These are phyloP conservation scores for Zygoascus meyerae DNA, from an alignment of 1,139 yeast species.

Conservation along the genomic window DNA sequence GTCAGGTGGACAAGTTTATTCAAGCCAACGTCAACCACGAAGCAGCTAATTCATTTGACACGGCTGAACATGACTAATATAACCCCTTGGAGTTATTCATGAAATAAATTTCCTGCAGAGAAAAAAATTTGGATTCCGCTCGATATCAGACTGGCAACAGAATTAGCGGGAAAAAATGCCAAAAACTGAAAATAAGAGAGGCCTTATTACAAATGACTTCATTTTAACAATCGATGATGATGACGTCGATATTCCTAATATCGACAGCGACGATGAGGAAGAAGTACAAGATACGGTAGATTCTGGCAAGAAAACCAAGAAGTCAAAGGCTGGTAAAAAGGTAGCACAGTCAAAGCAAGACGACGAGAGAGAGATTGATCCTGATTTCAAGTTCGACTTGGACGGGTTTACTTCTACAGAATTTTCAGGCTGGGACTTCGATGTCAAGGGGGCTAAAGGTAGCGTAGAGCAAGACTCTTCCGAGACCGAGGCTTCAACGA, in stretches of 20 bases:
- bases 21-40: no score
- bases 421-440: constrained; percentile 82
- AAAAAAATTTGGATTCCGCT: no score
- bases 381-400: constrained; percentile 69
- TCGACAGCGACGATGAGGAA: constrained; percentile 43
- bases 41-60: no score
- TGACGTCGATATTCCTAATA: constrained; percentile 54
- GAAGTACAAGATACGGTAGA: constrained; percentile 14
- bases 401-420: constrained; percentile 51
- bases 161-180: constrained; percentile 1
- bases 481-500: constrained; percentile 22
- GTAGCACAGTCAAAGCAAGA: constrained; percentile 30
- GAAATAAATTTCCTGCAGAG: no score
- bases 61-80: no score
- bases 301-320: constrained; percentile 24
- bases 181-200: constrained; percentile 4
- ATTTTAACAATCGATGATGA: constrained; percentile 72
- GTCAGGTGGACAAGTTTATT: no score
- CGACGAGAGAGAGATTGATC: constrained; percentile 43
- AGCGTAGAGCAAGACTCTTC: constrained; percentile 25
- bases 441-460: constrained; percentile 37
- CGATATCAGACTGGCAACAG: no score
- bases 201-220: constrained; percentile 37
- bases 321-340: constrained; percentile 31
- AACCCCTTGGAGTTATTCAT: no score